phyloP scores from a whole-genome alignment of 768 basidiomycete species.

The Macrolepiota albuminosa region DNA sequence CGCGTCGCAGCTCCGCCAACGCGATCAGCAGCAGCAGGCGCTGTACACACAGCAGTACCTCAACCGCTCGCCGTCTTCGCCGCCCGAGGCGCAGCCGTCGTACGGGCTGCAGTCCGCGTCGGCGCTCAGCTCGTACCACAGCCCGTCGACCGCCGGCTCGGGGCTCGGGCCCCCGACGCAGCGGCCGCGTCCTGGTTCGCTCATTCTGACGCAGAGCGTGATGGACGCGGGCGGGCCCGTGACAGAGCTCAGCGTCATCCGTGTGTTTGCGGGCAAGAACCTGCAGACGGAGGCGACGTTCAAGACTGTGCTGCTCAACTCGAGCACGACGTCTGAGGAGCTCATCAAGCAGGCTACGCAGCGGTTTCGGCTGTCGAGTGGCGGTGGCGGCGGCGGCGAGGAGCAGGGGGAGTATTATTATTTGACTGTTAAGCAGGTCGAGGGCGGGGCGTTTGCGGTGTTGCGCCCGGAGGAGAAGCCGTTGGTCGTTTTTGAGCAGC shows the following conservation, averaged over 20 bases:
- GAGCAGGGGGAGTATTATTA: conserved; percentile 77
- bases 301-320: conserved; percentile 93
- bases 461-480: conserved; percentile 74
- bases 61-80: conserved; percentile 76
- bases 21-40: conserved; percentile 85
- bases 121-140: conserved; percentile 39
- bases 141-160: conserved; percentile 26
- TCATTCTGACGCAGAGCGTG: conserved; percentile 59
- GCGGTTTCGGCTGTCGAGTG: conserved; percentile 72
- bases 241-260: conserved; percentile 89
- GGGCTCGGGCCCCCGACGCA: conserved; percentile 44
- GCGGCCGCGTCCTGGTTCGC: conserved; percentile 71
- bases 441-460: conserved; percentile 78
- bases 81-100: conserved; percentile 68
- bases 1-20: conserved; percentile 73
- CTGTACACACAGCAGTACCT: conserved; percentile 88
- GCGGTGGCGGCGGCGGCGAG: too few relatives aligned
- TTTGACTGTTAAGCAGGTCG: conserved; percentile 90
- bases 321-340: conserved; percentile 78
- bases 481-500: conserved; percentile 82
- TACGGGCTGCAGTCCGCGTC: conserved; percentile 76
- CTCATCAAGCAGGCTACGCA: conserved; percentile 91
- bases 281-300: conserved; percentile 95
- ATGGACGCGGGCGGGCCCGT: conserved; percentile 62
- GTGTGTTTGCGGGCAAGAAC: conserved; percentile 90